phyloP scores from a whole-genome alignment of 192 early-diverging fungal genomes.

The Linderina pennispora region DNA sequence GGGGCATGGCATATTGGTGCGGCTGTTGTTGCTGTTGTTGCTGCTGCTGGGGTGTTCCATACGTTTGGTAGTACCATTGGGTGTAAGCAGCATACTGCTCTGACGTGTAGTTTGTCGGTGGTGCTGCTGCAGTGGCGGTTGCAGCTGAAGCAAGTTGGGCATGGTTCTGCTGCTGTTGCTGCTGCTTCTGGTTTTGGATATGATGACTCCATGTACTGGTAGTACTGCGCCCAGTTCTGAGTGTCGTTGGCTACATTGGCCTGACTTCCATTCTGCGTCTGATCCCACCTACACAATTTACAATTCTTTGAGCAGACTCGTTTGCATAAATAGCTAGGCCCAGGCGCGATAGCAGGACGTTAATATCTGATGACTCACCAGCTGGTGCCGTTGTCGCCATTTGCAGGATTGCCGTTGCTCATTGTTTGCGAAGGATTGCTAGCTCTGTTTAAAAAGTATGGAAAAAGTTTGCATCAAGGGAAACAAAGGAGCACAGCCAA shows the following conservation, averaged over 20 bases:
- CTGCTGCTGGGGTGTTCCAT: conserved; percentile 3
- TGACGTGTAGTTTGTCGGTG: conserved; percentile 1
- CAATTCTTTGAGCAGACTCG: not conserved
- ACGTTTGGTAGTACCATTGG: conserved; percentile 5
- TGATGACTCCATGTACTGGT: conserved; percentile 38
- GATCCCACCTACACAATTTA: conserved; percentile 34
- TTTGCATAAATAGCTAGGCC: too few species aligned
- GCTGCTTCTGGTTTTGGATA: conserved; percentile 10
- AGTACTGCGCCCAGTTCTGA: conserved; percentile 44
- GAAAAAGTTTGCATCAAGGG: too few species aligned
- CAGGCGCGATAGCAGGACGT: too few species aligned
- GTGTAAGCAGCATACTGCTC: conserved; percentile 2
- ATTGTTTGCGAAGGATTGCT: too few species aligned
- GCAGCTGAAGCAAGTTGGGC: not conserved
- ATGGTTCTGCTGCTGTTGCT: conserved; percentile 15
- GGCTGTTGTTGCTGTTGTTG: not conserved
- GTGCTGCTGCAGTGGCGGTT: conserved; percentile 5
- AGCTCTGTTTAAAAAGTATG: too few species aligned
- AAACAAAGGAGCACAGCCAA: too few species aligned
- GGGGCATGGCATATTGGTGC: not conserved
- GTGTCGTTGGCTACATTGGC: conserved; percentile 1
- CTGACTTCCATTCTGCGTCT: conserved; percentile 5
- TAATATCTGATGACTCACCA: too few species aligned
- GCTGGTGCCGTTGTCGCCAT: too few species aligned
- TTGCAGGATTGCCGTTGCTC: too few species aligned